A percentile compares a stretch with the other conserved stretches of the same genome.
phyloP scores from a whole-genome alignment of 257 asterid genomes.

The Nicotiana undulata region DNA sequence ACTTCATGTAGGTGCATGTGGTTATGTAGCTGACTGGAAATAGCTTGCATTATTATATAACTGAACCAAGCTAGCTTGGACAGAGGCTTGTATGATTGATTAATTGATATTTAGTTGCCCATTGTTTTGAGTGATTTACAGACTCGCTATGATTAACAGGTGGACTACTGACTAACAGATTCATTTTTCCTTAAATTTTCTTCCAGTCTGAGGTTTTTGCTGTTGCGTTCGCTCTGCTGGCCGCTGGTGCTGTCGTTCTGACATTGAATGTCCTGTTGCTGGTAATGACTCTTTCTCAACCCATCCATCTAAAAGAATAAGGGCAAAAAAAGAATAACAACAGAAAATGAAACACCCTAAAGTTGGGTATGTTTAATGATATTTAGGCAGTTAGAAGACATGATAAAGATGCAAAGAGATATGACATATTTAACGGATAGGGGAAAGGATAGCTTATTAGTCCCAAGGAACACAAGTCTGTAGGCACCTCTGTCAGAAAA shows the following conservation, averaged over 20 bases:
- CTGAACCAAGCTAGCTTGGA: not conserved
- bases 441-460: not conserved
- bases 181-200: not conserved
- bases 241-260: slow-evolving; percentile 87
- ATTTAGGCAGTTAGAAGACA: not conserved
- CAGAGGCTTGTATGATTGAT: not conserved
- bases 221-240: slow-evolving; percentile 90
- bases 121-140: not conserved
- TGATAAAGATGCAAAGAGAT: not conserved
- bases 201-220: slow-evolving; percentile 96
- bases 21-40: not conserved
- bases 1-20: not conserved
- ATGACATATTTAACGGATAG: not conserved
- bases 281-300: slow-evolving; percentile 34
- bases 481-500: not conserved
- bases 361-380: not conserved
- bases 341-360: not conserved
- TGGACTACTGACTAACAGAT: not conserved
- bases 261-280: slow-evolving; percentile 83
- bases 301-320: not conserved
- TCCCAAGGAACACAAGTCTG: not conserved
- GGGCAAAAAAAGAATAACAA: not conserved
- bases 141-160: not conserved
- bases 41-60: not conserved
- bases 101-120: not conserved